These are phyloP conservation scores for Teunomyces tritomae DNA, from an alignment of 805 yeast species.

Conservation along the genomic window DNA sequence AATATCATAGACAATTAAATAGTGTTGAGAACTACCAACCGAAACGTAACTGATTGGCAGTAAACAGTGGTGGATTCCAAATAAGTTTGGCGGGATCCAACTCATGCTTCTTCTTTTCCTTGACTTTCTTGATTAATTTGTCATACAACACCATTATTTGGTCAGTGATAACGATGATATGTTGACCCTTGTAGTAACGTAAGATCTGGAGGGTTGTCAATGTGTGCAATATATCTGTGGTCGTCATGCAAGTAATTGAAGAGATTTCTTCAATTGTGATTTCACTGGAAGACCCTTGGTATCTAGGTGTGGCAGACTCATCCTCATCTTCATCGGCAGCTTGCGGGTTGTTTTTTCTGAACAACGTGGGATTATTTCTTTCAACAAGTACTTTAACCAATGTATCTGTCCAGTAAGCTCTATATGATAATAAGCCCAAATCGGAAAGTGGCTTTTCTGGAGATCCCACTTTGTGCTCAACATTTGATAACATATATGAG, in stretches of 20 bases:
- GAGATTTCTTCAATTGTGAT: conserved; percentile 90
- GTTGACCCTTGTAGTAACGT: conserved; percentile 93
- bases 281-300: conserved; percentile 33
- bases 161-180: conserved; percentile 80
- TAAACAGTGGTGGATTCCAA: conserved; percentile 96
- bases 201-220: conserved; percentile 87
- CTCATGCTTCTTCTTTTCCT: conserved; percentile 70
- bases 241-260: conserved; percentile 86
- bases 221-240: conserved; percentile 92
- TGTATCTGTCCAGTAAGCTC: conserved; percentile 96
- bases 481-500: conserved; percentile 84
- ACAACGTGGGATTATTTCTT: conserved; percentile 38
- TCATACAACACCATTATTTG: conserved; percentile 77
- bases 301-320: conserved; percentile 17
- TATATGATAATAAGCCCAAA: conserved; percentile 85
- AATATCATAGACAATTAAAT: background rate
- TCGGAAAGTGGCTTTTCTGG: conserved; percentile 98
- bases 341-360: conserved; percentile 36
- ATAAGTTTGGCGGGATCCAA: conserved; percentile 68
- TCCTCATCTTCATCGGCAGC: conserved; percentile 14
- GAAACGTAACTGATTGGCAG: conserved; percentile 92
- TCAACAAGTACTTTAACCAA: conserved; percentile 72
- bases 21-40: conserved; percentile 65
- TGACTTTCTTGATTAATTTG: conserved; percentile 46
- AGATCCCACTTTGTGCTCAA: conserved; percentile 88